These are phyloP conservation scores for Penicillium occitanis DNA, from an alignment of 2,329 filamentous ascomycete genomes.

Conservation along the genomic window DNA sequence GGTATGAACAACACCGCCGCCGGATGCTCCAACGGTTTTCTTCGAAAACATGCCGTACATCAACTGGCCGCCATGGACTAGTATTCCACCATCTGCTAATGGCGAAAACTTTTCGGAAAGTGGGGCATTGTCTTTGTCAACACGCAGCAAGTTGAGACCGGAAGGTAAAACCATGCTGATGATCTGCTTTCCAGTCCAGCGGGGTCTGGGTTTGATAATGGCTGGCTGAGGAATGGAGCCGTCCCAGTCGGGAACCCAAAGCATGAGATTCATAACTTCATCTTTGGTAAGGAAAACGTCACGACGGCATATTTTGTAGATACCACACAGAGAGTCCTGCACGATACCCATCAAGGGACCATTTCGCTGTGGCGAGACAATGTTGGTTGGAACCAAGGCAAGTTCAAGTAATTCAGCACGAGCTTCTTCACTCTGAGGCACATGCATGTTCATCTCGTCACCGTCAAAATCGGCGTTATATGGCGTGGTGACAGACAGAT, in stretches of 20 bases:
- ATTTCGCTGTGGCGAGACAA: conserved; percentile 96
- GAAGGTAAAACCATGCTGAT: conserved; percentile 88
- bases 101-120: conserved; percentile 58
- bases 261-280: conserved; percentile 91
- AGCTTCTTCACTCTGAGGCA: conserved; percentile 95
- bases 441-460: conserved; percentile 99
- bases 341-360: conserved; percentile 99
- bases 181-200: conserved; percentile 98
- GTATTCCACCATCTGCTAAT: conserved; percentile 71
- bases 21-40: conserved; percentile 87
- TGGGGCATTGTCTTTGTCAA: conserved; percentile 60
- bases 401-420: conserved; percentile 91
- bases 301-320: conserved; percentile 93
- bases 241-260: conserved; percentile 98
- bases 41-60: conserved; percentile 90
- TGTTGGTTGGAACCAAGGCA: conserved; percentile 97
- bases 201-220: conserved; percentile 86
- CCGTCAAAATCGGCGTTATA: conserved; percentile 99
- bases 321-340: conserved; percentile 92
- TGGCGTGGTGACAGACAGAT: conserved; percentile 93
- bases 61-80: conserved; percentile 83
- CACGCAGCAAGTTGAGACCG: conserved; percentile 75
- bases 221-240: conserved; percentile 88
- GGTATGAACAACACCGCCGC: conserved; percentile 89
- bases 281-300: conserved; percentile 90